Evolutionary conservation across 1,284 basidiomycete species (phyloP).

Genomic region (Cutaneotrichosporon cyanovorans): DNA sequence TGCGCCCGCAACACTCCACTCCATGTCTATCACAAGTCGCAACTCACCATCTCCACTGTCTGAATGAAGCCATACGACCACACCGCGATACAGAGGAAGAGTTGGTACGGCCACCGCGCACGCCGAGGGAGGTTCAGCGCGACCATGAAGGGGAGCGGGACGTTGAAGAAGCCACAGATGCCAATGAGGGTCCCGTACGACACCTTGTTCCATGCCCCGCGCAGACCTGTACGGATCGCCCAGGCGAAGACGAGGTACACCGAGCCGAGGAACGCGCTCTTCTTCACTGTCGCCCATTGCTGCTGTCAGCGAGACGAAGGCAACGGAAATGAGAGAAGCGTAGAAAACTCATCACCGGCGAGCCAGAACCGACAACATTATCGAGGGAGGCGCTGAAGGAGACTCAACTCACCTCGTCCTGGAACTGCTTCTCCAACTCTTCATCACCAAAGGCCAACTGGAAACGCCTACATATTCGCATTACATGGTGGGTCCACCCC

Average conservation of each 20-base stretch:
- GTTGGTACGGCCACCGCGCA: conserved; percentile 29
- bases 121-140: conserved; percentile 23
- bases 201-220: conserved; percentile 14
- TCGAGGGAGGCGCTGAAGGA: too few relatives aligned
- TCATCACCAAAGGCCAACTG: conserved; percentile 28
- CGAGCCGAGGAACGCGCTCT: conserved; percentile 16
- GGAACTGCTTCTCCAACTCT: conserved; percentile 37
- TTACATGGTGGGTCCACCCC: too few relatives aligned
- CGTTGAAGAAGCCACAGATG: conserved; percentile 32
- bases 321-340: too few relatives aligned
- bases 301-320: conserved; percentile 11
- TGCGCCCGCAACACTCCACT: not conserved
- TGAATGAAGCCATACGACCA: conserved; percentile 32
- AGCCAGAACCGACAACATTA: too few relatives aligned
- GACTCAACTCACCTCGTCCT: conserved; percentile 27
- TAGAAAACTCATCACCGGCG: too few relatives aligned
- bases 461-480: too few relatives aligned
- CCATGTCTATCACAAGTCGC: not conserved
- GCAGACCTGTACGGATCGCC: conserved; percentile 30
- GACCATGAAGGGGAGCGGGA: conserved; percentile 35
- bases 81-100: conserved; percentile 28
- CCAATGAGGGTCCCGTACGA: conserved; percentile 32
- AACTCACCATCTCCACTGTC: conserved; percentile 30
- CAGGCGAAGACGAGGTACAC: conserved; percentile 37
- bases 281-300: conserved; percentile 20